Conservation (phyloP, 192 early-diverging fungal genomes). For the Linnemannia exigua region DNA sequence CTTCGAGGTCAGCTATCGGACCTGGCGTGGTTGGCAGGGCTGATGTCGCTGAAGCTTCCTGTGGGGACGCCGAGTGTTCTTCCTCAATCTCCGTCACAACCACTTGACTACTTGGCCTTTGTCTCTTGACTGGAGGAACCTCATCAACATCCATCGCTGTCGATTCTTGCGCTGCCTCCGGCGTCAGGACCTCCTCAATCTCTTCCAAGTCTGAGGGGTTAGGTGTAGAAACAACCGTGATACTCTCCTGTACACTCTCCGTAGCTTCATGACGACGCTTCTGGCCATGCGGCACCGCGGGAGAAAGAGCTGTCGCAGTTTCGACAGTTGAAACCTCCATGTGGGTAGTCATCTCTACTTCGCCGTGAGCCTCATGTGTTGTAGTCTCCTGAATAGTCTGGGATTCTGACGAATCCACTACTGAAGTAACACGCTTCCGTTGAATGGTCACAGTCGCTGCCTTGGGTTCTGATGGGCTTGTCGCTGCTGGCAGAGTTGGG, state of each 20-base stretch:
- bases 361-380: background rate
- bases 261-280: conserved; percentile 50
- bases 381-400: background rate
- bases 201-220: conserved; percentile 44
- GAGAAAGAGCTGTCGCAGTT: background rate
- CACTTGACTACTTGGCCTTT: conserved; percentile 42
- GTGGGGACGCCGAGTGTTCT: conserved; percentile 7
- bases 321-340: background rate
- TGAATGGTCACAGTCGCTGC: conserved; percentile 20
- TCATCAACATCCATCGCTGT: conserved; percentile 53
- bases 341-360: conserved; percentile 1
- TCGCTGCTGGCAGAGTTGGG: conserved; percentile 6
- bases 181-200: conserved; percentile 20
- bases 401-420: conserved; percentile 16
- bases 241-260: conserved; percentile 46
- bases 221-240: conserved; percentile 50
- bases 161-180: conserved; percentile 16
- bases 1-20: conserved; percentile 30
- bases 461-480: conserved; percentile 16
- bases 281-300: conserved; percentile 29
- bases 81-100: conserved; percentile 40
- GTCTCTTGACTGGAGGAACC: conserved; percentile 40
- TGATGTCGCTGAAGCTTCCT: background rate
- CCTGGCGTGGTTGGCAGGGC: conserved; percentile 29
- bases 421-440: conserved; percentile 14